Base-by-base conservation (phyloP, 2,329 filamentous ascomycete genomes). In the Diplodia sapinea region DNA sequence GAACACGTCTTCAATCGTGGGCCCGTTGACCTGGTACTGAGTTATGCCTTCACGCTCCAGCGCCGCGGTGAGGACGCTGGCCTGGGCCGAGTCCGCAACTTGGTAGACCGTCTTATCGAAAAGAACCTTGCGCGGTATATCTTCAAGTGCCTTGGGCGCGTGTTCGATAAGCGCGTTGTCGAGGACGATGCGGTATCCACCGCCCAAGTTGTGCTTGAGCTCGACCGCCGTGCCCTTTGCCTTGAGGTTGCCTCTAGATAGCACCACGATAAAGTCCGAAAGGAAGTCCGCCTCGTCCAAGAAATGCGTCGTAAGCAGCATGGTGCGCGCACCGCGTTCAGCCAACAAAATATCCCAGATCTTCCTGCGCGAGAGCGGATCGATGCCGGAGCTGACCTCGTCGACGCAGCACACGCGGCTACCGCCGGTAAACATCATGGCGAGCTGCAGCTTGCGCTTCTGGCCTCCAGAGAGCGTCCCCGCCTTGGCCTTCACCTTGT, bases 371-470 rank as follows among this genome's bases (percentile, higher is more conserved):
- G 91, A 94, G 1, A 97, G 82, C 0, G 94, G 93, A 75, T 97
- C 94, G 23, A 97, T 84, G 15, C 94, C 94, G 69, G 90, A 93
- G 49, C 91, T 94, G 15, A 97, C 93, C 78, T 97, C 94, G 72
- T 97, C 94, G 6, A 97, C 88, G 73, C 93, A 95, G 79, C 94
- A 97, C 0, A 97, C 89, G 29, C 88, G 88, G 70, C 91, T 94
- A 12, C 93, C 93, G 69, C 94, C 94, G 3, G 92, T 96, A 72
- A 97, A 88, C 93, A 97, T 97, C 88, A 97, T 94, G 5, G 93
- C 93, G 2, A 97, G 84, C 77, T 97, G 94, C 9, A 97, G 84
- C 77, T 97, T 97, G 64, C 94, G 85, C 80, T 96, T 97, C 78
- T 97, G 94, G 0, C 94, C 94, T 9, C 94, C 94, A 2, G 93